Percentiles rank a stretch among this genome's conserved stretches.
These are phyloP conservation scores for Lavandula angustifolia DNA, from an alignment of 257 asterid genomes.

Conservation along the genomic window DNA sequence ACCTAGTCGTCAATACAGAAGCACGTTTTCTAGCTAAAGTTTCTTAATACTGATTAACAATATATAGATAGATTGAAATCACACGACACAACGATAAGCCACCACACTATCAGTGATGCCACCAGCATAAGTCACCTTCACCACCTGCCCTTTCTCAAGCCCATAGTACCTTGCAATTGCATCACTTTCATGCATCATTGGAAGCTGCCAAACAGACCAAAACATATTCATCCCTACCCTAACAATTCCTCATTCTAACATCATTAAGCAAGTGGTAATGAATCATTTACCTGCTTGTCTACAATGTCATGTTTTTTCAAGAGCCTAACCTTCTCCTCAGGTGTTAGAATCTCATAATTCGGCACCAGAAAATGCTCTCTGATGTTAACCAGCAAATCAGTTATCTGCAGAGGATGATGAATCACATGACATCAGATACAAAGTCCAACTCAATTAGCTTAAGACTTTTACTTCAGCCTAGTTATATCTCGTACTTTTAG, in stretches of 20 bases:
- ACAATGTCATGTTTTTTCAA: conserved; percentile 37
- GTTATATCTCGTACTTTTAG: too few species aligned
- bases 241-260: background rate
- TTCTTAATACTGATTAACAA: background rate
- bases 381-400: conserved; percentile 49
- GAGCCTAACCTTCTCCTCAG: conserved; percentile 44
- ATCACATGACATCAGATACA: conserved; percentile 5
- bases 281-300: conserved; percentile 44
- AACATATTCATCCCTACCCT: background rate
- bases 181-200: conserved; percentile 45
- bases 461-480: too few species aligned
- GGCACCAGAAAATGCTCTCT: conserved; percentile 43
- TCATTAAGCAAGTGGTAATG: background rate
- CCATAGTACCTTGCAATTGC: conserved; percentile 55
- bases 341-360: conserved; percentile 40
- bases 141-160: conserved; percentile 49
- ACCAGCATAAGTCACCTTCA: conserved; percentile 38
- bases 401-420: conserved; percentile 39
- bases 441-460: background rate
- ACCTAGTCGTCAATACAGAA: too few species aligned
- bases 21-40: background rate
- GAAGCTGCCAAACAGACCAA: conserved; percentile 40
- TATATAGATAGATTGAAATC: conserved; percentile 17
- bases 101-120: conserved; percentile 29
- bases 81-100: conserved; percentile 41